Base-by-base conservation (phyloP, 345 rosid genomes). In the Moringa oleifera region DNA sequence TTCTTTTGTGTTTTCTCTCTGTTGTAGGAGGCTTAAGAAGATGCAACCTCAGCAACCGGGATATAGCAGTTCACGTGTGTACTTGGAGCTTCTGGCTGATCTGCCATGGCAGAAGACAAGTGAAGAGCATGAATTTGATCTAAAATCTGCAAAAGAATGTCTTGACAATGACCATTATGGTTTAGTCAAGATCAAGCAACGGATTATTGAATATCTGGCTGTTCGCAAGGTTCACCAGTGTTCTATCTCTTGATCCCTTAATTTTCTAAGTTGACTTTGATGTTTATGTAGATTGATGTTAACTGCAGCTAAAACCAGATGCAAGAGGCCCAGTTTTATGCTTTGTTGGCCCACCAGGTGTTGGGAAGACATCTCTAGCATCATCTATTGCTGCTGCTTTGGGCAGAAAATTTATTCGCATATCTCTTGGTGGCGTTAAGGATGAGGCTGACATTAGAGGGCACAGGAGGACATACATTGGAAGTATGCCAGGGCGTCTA, bases 41-140 rank as follows among this genome's bases (percentile, higher is more conserved):
- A 90, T 94, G 99, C 99, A 86, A 76, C 99, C 99, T 50, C 99
- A 94, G 73, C 99, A 94, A 79, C 99, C 99, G 70, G 99, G 99
- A 23, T 90, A 94, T 76, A 94, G 74, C 76, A 94, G 99, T 76
- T 94, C 97, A 77, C 88, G 87, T 57, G 91, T 81, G 66, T 94
- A 94, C 77, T 82, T 94, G 76, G 99, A 94, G 79, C 88, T 94
- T 71, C 86, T 94, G 79, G 96, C 97, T 64, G 99, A 90, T 80
- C 84, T 94, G 55, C 99, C 99, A 25, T 94, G 99, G 99, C 79
- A 94, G 72, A 90, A 81, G 69, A 88, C 91, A 36, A 90, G 88
- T 58, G 95, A 88, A 70, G 96, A 94, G 74, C 83, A 23, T 65
- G 96, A 90, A 69, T 70, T 86, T 78, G 95, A 94, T 76, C 75